Evolutionary conservation across 108 stramenopile species (phyloP), one percentile per base, ranked within the genome.

Genomic region (Pseudonitzschia multiseries): DNA sequence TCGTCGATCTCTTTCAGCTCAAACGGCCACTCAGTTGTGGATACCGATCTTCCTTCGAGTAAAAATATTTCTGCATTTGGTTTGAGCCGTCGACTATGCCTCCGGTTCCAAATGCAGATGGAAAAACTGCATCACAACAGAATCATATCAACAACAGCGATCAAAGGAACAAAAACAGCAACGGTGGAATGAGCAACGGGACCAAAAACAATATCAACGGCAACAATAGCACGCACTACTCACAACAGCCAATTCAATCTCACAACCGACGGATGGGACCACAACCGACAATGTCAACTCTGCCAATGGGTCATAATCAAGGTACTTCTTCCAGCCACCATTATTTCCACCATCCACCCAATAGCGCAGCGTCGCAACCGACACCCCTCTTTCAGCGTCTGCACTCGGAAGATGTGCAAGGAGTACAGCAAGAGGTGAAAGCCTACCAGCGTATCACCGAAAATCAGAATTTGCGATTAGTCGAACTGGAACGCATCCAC

Each of bases 301-400:
- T 59, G 22, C 57, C 57, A 27, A 27, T 27, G 24, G 57, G 57
- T 17, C 24, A 17, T 31, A 21, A 21, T 21, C 29, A n/a, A 59
- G 26, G 57, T 26, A 14, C 57, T 26, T 59, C 57, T 26, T 59
- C 57, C 21, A 59, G 57, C 27, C 57, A 31, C 27, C 24, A 17
- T 31, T 54, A 69, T 52, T n/a, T 21, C 32, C 17, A 44, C 9
- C 27, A 64, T 73, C 42, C n/a, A 53, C 54, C 70, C 20, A 40
- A n/a, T 26, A 62, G 14, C 20, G 32, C 20, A 36, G n/a, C 32
- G 12, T 22, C 56, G 29, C 84, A 73, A 27, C 83, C 88, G 53
- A 83, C 88, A 24, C 88, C 88, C 17, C 76, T 87, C 24, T 84
- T 87, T 53, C 77, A 90, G 64, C 77, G 89, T 40, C 65, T 87